Evolutionary conservation across 129 eudicot genomes (phyloP).

Genomic region (Flaveria trinervia): DNA sequence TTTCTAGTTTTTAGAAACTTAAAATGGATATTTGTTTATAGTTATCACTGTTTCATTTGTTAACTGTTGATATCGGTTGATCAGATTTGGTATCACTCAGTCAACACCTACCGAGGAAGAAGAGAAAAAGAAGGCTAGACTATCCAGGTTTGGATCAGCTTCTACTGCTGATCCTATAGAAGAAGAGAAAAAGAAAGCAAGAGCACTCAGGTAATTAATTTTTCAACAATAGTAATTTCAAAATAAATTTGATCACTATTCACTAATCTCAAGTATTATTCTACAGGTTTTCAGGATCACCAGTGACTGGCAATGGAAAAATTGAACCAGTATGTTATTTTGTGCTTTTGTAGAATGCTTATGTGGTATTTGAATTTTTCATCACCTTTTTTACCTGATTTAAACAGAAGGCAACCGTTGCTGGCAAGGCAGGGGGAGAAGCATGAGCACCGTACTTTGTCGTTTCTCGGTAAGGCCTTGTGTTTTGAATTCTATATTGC

Average conservation of each 20-base stretch:
- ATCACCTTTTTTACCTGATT: neutral
- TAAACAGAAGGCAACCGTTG: constrained; percentile 52
- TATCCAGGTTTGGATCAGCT: constrained; percentile 75
- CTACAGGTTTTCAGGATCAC: constrained; percentile 68
- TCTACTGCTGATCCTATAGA: constrained; percentile 51
- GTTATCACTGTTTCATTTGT: constrained; percentile 8
- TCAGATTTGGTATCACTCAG: constrained; percentile 72
- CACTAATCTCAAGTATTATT: constrained; percentile 13
- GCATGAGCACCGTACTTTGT: constrained; percentile 34
- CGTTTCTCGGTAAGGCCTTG: constrained; percentile 37
- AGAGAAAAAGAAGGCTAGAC: constrained; percentile 89
- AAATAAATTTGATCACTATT: neutral
- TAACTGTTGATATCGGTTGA: constrained; percentile 14
- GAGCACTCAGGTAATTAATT: constrained; percentile 70
- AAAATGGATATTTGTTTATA: neutral
- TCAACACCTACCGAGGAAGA: constrained; percentile 65
- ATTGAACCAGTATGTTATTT: constrained; percentile 36
- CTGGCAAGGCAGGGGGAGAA: constrained; percentile 62
- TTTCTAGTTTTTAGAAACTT: neutral
- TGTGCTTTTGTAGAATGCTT: neutral
- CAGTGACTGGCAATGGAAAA: constrained; percentile 45
- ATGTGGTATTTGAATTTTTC: neutral
- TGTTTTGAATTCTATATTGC: neutral
- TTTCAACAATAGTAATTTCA: neutral
- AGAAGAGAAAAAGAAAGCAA: constrained; percentile 95